A percentile compares a stretch with the other conserved stretches of the same genome.
These are phyloP conservation scores for Acacia confusa DNA, from an alignment of 306 rosid species.

Conservation along the genomic window DNA sequence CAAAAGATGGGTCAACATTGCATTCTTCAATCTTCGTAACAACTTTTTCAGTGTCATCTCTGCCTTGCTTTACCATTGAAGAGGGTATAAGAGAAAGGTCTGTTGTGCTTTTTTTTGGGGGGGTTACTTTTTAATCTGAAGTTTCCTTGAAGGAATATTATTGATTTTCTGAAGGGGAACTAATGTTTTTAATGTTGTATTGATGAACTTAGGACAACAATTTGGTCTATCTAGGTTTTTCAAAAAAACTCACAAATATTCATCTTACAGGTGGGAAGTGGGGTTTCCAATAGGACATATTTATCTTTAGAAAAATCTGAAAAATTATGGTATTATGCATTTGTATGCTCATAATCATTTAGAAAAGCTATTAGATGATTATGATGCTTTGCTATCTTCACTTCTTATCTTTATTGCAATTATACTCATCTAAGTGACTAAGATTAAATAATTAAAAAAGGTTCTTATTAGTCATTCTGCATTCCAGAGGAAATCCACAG, in stretches of 20 bases:
- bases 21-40: neutral
- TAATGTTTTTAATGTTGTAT: neutral
- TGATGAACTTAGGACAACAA: neutral
- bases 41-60: neutral
- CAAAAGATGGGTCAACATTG: neutral
- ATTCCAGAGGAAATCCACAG: constrained; percentile 94
- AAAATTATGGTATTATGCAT: neutral
- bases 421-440: constrained; percentile 9
- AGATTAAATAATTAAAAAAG: neutral
- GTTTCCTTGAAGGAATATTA: neutral
- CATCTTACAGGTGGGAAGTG: neutral
- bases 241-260: neutral
- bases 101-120: neutral
- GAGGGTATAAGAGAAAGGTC: neutral
- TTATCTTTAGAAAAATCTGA: neutral
- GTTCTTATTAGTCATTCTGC: constrained; percentile 21
- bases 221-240: neutral
- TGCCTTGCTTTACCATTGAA: neutral
- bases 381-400: neutral
- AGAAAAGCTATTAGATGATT: constrained; percentile 22
- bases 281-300: neutral
- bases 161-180: neutral
- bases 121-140: neutral
- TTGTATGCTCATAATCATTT: constrained; percentile 4
- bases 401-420: neutral